A percentile compares a stretch with the other conserved stretches of the same genome.
These are phyloP conservation scores for Lichtheimia ramosa DNA, from an alignment of 371 early-diverging fungal genomes.

Conservation along the genomic window DNA sequence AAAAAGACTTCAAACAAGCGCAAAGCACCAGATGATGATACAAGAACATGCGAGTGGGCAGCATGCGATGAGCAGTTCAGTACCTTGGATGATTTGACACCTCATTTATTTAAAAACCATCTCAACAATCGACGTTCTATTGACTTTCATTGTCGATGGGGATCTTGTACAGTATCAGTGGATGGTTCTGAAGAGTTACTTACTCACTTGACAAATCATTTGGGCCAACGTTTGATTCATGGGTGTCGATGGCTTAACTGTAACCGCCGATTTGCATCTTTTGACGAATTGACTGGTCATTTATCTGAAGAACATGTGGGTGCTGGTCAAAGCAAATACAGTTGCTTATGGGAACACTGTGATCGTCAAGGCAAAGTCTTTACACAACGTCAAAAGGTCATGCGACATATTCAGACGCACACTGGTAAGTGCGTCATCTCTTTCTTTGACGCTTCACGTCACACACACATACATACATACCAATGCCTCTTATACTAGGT, in stretches of 20 bases:
- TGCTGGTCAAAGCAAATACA: conserved; percentile 67
- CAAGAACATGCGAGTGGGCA: conserved; percentile 72
- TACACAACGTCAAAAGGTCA: conserved; percentile 77
- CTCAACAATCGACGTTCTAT: conserved; percentile 46
- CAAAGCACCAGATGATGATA: conserved; percentile 7
- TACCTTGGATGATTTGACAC: conserved; percentile 74
- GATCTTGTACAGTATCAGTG: conserved; percentile 61
- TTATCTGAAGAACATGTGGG: conserved; percentile 79
- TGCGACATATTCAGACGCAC: conserved; percentile 87
- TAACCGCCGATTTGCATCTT: conserved; percentile 49
- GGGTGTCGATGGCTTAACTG: conserved; percentile 68
- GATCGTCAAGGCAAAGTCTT: conserved; percentile 68
- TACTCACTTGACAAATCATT: conserved; percentile 67
- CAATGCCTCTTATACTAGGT: conserved; percentile 31
- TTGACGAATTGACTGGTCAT: conserved; percentile 71
- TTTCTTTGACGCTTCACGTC: conserved; percentile 16
- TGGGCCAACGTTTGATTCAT: conserved; percentile 38
- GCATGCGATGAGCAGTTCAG: conserved; percentile 77
- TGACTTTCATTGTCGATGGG: conserved; percentile 75
- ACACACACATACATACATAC: not conserved
- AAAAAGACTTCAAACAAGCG: not conserved
- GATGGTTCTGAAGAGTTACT: conserved; percentile 62
- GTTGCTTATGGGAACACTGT: conserved; percentile 82
- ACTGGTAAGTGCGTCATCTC: conserved; percentile 29
- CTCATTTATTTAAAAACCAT: conserved; percentile 80